Base-by-base conservation (phyloP, 2,329 filamentous ascomycete genomes). In the Botrytis cinerea region DNA sequence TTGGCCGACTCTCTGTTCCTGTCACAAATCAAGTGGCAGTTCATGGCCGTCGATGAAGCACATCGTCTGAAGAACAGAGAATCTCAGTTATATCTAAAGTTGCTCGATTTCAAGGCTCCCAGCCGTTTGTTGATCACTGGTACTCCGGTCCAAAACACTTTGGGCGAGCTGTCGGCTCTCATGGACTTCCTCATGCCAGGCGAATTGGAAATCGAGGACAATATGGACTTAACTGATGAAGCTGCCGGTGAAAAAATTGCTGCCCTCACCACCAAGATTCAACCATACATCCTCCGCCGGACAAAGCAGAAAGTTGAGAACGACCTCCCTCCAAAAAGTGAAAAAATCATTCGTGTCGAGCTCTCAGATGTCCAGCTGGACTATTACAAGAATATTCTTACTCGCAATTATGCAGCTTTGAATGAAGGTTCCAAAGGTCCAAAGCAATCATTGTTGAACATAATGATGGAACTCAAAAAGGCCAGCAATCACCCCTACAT, bases 381-480 rank as follows among this genome's bases (percentile, higher is more conserved):
- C 76, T 98, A 98, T 82, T 99, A 99, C 86, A 98, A 98, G 84
- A 98, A 98, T 80, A 98, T 99, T 74, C 86, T 99, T 38, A 98
- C 96, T 0, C 91, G 95, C 79, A 99, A 99, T 81, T 99, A 99
- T 80, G 91, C 94, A 45, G 96, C 95, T 4, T 87, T 99, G 46
- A 97, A 97, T 78, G 93, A 97, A 80, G 95, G 94, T 63, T 91
- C 92, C 62, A 93, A 90, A 75, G 96, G 95, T 9, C 93, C 97
- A 82, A 98, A 97, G 83, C 95, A 97, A 77, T 98, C 95, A 0
- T 85, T 99, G 22, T 85, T 99, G 76, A 99, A 99, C 83, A 96
- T 99, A 81, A 98, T 99, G 90, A 99, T 99, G 96, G 96, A 99
- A 82, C 83, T 99, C 80, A 99, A 99, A 86, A 99, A 99, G 83